These are phyloP conservation scores for Triangularia setosa DNA, from an alignment of 2,329 filamentous ascomycete species.

Conservation along the genomic window DNA sequence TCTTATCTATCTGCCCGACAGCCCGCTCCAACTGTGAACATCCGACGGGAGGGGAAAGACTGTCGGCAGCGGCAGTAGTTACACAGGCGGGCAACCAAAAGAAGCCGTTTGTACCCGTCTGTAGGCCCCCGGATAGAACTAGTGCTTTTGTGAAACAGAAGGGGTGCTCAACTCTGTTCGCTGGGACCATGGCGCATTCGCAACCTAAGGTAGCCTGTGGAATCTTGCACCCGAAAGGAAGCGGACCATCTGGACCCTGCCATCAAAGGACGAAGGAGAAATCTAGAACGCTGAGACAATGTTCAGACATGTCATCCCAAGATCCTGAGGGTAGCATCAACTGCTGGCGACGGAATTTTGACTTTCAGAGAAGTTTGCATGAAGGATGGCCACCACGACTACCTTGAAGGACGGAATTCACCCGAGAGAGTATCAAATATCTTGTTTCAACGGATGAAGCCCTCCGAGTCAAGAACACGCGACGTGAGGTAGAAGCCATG, in stretches of 20 bases:
- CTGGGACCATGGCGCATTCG: too few relatives aligned
- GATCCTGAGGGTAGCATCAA: too few relatives aligned
- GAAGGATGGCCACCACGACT: not conserved
- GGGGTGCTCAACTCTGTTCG: too few relatives aligned
- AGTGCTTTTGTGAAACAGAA: not conserved
- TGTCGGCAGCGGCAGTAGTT: not conserved
- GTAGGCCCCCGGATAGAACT: not conserved
- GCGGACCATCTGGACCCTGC: too few relatives aligned
- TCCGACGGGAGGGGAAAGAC: not conserved
- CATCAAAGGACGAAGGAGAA: too few relatives aligned
- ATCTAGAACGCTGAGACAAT: too few relatives aligned
- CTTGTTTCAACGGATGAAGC: not conserved
- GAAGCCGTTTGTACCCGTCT: not conserved
- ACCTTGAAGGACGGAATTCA: not conserved
- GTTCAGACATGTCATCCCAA: too few relatives aligned
- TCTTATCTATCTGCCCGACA: not conserved
- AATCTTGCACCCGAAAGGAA: too few relatives aligned
- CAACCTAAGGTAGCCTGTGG: too few relatives aligned
- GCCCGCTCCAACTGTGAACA: not conserved
- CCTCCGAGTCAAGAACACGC: not conserved
- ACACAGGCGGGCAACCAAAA: not conserved
- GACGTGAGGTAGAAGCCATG: not conserved
- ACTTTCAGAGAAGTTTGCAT: not conserved
- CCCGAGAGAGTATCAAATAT: too few relatives aligned
- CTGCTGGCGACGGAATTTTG: too few relatives aligned